phyloP scores from a whole-genome alignment of 768 basidiomycete species.

The Agaricus subrufescens region DNA sequence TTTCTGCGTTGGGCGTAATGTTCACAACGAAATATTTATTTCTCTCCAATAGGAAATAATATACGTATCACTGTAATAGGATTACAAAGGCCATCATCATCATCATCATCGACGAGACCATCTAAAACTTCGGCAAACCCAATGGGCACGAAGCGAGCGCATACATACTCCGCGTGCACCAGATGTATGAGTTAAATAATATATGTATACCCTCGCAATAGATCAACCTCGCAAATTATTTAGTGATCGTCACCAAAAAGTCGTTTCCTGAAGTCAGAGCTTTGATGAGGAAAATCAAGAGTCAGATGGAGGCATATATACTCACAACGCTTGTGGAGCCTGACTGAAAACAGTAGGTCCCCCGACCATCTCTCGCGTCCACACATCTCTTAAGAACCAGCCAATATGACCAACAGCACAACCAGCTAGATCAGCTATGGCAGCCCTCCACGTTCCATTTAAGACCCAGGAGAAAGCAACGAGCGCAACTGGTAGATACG shows the following conservation, averaged over 20 bases:
- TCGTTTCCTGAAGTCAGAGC: constrained; percentile 43
- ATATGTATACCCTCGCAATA: too few species aligned
- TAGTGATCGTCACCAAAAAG: constrained; percentile 52
- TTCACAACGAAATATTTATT: too few species aligned
- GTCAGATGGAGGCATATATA: constrained; percentile 12
- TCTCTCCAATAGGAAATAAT: too few species aligned
- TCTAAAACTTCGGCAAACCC: too few species aligned
- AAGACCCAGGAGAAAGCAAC: constrained; percentile 83
- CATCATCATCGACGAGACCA: too few species aligned
- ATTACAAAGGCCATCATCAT: too few species aligned
- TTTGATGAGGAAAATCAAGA: not conserved
- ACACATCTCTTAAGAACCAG: constrained; percentile 83
- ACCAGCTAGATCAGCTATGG: constrained; percentile 76
- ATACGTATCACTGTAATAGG: too few species aligned
- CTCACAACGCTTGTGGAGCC: constrained; percentile 67
- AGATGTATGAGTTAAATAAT: too few species aligned
- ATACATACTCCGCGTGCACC: too few species aligned
- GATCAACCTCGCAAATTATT: not conserved
- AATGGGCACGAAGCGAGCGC: too few species aligned
- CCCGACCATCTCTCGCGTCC: constrained; percentile 84
- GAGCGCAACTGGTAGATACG: constrained; percentile 90
- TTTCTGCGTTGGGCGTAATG: too few species aligned
- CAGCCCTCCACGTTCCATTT: constrained; percentile 81
- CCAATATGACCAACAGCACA: constrained; percentile 85
- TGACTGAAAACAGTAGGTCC: constrained; percentile 69